Evolutionary conservation across 352 stramenopile species (phyloP).

Genomic region (Globisporangium rhizosaccharum): DNA sequence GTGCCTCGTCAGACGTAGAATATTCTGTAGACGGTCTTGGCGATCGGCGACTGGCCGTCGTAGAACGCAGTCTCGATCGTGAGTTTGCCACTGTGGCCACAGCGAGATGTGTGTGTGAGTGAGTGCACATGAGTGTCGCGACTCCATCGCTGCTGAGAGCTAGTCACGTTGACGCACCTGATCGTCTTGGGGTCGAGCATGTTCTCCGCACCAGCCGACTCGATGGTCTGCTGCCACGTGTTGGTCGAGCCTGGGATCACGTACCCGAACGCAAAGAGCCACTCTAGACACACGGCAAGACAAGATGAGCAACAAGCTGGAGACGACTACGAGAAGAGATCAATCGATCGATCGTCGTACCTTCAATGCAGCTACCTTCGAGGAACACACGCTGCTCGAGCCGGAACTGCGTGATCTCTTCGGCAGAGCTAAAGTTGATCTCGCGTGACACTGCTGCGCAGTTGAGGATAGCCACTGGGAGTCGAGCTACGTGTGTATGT

Average conservation of each 20-base stretch:
- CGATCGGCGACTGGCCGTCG: constrained; percentile 83
- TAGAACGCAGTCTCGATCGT: constrained; percentile 96
- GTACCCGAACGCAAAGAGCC: constrained; percentile 94
- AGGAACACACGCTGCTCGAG: constrained; percentile 91
- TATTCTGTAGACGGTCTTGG: constrained; percentile 91
- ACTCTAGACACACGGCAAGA: constrained; percentile 39
- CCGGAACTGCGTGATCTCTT: constrained; percentile 89
- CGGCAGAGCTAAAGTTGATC: constrained; percentile 90
- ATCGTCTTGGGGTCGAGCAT: constrained; percentile 86
- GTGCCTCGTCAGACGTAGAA: constrained; percentile 77
- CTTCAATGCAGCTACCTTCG: constrained; percentile 86
- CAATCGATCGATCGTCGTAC: neutral
- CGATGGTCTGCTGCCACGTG: constrained; percentile 94
- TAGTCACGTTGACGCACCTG: constrained; percentile 28
- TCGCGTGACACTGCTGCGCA: constrained; percentile 89
- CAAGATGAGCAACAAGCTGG: no score
- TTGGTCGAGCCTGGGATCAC: constrained; percentile 95
- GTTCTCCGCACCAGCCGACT: constrained; percentile 79
- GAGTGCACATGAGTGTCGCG: neutral
- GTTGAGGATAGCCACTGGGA: constrained; percentile 85
- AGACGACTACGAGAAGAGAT: no score
- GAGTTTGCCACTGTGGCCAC: constrained; percentile 71
- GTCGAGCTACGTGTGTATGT: constrained; percentile 44
- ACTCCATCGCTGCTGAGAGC: neutral
- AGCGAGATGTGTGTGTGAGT: neutral